Percentiles rank a stretch among this genome's conserved stretches.
Conservation (phyloP, 2,329 filamentous ascomycete genomes). For the Anthostomella pinea region DNA sequence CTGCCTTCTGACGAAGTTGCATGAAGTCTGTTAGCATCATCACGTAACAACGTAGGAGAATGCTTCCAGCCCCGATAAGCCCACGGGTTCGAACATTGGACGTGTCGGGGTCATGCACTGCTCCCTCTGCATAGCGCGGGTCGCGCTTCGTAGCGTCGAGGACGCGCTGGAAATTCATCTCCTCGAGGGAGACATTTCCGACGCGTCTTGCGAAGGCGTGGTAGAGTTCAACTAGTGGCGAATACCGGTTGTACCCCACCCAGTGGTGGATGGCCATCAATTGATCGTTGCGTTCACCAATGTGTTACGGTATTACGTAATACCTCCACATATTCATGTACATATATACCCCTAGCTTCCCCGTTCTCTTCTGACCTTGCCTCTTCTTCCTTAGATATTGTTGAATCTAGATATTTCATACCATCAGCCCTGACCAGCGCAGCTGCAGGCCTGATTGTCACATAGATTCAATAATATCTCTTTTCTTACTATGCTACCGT, state of each 20-base stretch:
- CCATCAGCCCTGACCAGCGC: too few relatives aligned
- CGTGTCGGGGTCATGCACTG: neutral
- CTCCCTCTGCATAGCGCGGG: neutral
- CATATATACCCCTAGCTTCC: too few relatives aligned
- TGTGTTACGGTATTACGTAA: too few relatives aligned
- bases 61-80: conserved; percentile 2
- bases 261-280: conserved; percentile 8
- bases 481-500: too few relatives aligned
- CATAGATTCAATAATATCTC: too few relatives aligned
- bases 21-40: conserved; percentile 12
- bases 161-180: conserved; percentile 7
- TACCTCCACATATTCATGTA: too few relatives aligned
- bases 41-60: conserved; percentile 16
- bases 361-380: too few relatives aligned
- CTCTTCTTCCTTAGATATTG: too few relatives aligned
- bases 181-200: conserved; percentile 3
- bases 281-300: conserved; percentile 3
- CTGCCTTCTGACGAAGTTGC: neutral
- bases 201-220: conserved; percentile 5
- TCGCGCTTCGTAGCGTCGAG: conserved; percentile 4
- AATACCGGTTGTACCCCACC: conserved; percentile 9
- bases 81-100: conserved; percentile 9
- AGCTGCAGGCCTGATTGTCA: too few relatives aligned
- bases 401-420: too few relatives aligned
- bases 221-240: conserved; percentile 2